A percentile compares a stretch with the other conserved stretches of the same genome.
Evolutionary conservation across 1,139 yeast genomes (phyloP).

Genomic region (Pichia sp.): DNA sequence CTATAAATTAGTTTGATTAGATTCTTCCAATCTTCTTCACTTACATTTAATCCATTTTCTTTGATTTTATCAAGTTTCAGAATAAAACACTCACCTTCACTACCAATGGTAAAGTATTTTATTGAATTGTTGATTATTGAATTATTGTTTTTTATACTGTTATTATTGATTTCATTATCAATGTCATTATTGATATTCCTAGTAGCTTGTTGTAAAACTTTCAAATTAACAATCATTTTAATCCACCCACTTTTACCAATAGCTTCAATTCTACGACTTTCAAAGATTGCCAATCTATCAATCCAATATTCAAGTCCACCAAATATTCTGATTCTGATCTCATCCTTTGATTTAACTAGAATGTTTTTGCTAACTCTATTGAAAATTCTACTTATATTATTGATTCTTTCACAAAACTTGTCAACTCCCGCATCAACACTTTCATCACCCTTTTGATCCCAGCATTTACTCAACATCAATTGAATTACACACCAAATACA

Average conservation of each 20-base stretch:
- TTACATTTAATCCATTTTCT: conserved; percentile 7
- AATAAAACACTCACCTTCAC: conserved; percentile 15
- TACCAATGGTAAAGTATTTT: conserved; percentile 39
- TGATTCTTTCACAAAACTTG: conserved; percentile 16
- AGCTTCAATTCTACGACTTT: conserved; percentile 49
- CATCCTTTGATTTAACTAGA: conserved; percentile 33
- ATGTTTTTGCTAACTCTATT: conserved; percentile 39
- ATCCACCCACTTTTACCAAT: conserved; percentile 63
- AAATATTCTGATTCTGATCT: conserved; percentile 24
- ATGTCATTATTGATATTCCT: conserved; percentile 48
- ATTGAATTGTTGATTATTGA: conserved; percentile 33
- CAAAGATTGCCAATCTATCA: conserved; percentile 51
- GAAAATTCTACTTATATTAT: conserved; percentile 13
- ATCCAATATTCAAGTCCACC: conserved; percentile 54
- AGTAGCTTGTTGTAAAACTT: conserved; percentile 69
- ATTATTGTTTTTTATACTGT: neutral
- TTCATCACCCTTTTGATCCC: conserved; percentile 13
- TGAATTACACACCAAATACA: conserved; percentile 17
- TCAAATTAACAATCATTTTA: conserved; percentile 59
- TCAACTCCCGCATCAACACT: conserved; percentile 16
- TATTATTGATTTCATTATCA: conserved; percentile 2
- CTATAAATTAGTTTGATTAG: conserved; percentile 43
- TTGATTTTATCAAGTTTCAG: conserved; percentile 7
- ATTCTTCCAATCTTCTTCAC: conserved; percentile 34
- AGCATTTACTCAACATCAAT: conserved; percentile 14